Evolutionary conservation across 345 rosid genomes (phyloP), one percentile per base, ranked within the genome.

Genomic region (Gossypium thurberi): DNA sequence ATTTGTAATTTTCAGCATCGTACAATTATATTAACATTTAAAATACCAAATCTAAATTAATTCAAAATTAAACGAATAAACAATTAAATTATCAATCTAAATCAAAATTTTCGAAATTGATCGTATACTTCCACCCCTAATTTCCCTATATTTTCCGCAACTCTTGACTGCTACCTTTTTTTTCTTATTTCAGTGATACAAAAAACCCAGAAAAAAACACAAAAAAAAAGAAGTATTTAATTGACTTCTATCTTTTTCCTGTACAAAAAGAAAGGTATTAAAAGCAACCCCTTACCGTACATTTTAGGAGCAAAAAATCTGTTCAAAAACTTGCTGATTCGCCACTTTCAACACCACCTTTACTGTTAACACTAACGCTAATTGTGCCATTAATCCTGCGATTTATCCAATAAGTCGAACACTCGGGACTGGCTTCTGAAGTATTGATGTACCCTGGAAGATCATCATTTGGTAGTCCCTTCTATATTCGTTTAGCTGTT

Each of bases 361-460:
- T 10, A 0, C 26, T 20, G 12, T 20, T 28, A 21, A 20, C 28
- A 53, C 2, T 53, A 53, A 7, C 61, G 23, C 28, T 57, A 57
- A 21, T 57, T 1, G 33, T 3, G 6, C 12, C 37, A 23, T 58
- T 58, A 28, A 23, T 74, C 81, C 57, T 72, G 72, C 17, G 80
- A 23, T 60, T 78, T 81, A 25, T 33, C 63, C 33, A 7, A 73
- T 21, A 43, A 82, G 33, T 59, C 77, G 74, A 13, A 87, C 79
- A 51, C 57, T 75, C 1, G 97, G 93, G 0, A 90, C 90, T 0
- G 72, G 42, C 81, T 94, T 94, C 72, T 82, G 85, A 84, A 94
- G 81, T 89, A 94, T 88, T 7, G 92, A 80, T 15, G 98, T 89
- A 69, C 98, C 98, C 62, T 90, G 85, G 75, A 94, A 94, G 69